These are phyloP conservation scores for Aspergillus sp. DNA, from an alignment of 2,329 filamentous ascomycete genomes.

Conservation along the genomic window DNA sequence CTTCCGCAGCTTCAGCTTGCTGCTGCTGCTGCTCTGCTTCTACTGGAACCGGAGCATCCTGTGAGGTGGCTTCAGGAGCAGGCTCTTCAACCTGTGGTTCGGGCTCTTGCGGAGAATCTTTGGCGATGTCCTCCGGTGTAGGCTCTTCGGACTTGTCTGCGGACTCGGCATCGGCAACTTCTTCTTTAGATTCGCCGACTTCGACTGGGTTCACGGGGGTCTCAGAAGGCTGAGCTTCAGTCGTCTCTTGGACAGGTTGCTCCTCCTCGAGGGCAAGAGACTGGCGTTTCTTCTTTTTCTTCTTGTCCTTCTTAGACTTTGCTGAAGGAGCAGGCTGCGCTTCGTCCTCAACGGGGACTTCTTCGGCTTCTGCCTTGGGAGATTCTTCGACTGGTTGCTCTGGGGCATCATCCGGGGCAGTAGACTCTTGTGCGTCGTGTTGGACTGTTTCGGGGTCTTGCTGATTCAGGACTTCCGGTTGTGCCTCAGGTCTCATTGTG, in stretches of 20 bases:
- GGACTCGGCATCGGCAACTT: background rate
- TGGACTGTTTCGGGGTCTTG: too few species aligned
- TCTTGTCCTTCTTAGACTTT: slow-evolving; percentile 30
- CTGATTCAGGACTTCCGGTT: too few species aligned
- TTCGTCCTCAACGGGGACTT: slow-evolving; percentile 2
- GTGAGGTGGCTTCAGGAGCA: background rate
- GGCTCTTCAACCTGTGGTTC: background rate
- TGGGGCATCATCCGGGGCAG: too few species aligned
- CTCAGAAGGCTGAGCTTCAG: background rate
- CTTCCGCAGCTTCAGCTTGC: slow-evolving; percentile 3
- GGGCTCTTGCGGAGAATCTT: background rate
- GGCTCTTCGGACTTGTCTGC: background rate
- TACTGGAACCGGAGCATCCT: background rate
- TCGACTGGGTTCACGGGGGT: background rate
- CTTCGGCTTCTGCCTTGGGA: background rate
- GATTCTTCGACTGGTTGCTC: background rate
- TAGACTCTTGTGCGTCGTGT: too few species aligned
- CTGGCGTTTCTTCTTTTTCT: slow-evolving; percentile 26
- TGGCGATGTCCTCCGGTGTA: background rate
- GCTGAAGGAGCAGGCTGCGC: slow-evolving; percentile 6
- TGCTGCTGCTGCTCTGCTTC: background rate
- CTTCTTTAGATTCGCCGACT: background rate
- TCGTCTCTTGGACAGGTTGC: background rate
- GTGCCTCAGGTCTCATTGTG: too few species aligned
- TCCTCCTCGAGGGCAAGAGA: slow-evolving; percentile 5